phyloP scores from a whole-genome alignment of 2,329 filamentous ascomycete genomes.

The Fusarium nodosum region DNA sequence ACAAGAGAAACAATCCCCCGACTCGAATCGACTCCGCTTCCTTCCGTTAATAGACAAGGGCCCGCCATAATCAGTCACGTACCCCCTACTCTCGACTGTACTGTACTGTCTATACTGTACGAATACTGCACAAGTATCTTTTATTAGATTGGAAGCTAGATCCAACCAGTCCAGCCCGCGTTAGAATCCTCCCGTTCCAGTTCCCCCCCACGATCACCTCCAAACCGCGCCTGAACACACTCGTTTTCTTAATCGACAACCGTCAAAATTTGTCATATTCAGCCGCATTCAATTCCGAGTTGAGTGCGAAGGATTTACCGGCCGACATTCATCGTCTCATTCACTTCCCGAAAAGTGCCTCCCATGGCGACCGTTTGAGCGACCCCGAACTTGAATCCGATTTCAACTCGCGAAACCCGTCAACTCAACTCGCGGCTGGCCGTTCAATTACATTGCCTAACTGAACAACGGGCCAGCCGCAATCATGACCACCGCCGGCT shows the following conservation, averaged over 20 bases:
- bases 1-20: slow-evolving; percentile 7
- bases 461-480: slow-evolving; percentile 45
- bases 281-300: slow-evolving; percentile 8
- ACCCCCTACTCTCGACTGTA: slow-evolving; percentile 1
- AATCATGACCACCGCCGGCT: slow-evolving; percentile 45
- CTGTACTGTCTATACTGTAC: not conserved
- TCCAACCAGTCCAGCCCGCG: slow-evolving; percentile 22
- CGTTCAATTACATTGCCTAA: slow-evolving; percentile 39
- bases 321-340: slow-evolving; percentile 5
- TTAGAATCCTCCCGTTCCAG: slow-evolving; percentile 29
- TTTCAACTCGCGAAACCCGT: slow-evolving; percentile 42
- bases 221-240: slow-evolving; percentile 32
- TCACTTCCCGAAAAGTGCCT: slow-evolving; percentile 7
- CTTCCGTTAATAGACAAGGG: slow-evolving; percentile 23
- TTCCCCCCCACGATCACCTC: slow-evolving; percentile 29
- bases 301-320: slow-evolving; percentile 11
- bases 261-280: slow-evolving; percentile 8
- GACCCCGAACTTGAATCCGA: slow-evolving; percentile 11
- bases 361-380: slow-evolving; percentile 46
- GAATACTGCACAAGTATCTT: slow-evolving; percentile 9
- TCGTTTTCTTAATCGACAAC: slow-evolving; percentile 19
- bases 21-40: slow-evolving; percentile 17
- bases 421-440: slow-evolving; percentile 49
- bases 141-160: slow-evolving; percentile 6
- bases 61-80: slow-evolving; percentile 29